Evolutionary conservation across 768 basidiomycete species (phyloP).

Genomic region (Neoboletus subvelutipes): DNA sequence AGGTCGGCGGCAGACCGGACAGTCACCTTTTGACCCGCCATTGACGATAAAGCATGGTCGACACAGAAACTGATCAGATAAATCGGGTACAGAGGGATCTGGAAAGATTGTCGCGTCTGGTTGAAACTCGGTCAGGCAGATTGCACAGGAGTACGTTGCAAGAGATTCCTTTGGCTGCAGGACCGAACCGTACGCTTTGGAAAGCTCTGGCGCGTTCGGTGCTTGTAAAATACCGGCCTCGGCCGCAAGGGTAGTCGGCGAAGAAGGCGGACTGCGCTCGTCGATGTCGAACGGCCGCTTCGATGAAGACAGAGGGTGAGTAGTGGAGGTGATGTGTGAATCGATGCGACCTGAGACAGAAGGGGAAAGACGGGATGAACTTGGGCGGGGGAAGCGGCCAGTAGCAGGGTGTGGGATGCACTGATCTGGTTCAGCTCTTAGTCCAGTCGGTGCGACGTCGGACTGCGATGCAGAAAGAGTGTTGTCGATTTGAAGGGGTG

Average conservation of each 20-base stretch:
- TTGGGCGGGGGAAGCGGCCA: constrained; percentile 53
- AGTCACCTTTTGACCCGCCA: constrained; percentile 77
- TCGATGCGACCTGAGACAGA: constrained; percentile 49
- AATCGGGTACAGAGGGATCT: constrained; percentile 43
- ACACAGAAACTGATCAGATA: constrained; percentile 63
- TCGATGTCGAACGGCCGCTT: constrained; percentile 36
- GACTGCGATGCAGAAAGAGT: constrained; percentile 13
- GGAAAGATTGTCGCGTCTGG: constrained; percentile 89
- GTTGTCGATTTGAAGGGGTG: constrained; percentile 27
- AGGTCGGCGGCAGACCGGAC: constrained; percentile 63
- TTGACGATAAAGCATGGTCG: constrained; percentile 66
- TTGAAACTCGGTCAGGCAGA: constrained; percentile 63
- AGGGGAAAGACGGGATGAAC: constrained; percentile 33
- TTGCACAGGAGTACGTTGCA: constrained; percentile 63
- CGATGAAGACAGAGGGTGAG: constrained; percentile 58
- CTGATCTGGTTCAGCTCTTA: constrained; percentile 6
- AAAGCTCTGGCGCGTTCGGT: constrained; percentile 57
- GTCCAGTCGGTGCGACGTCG: constrained; percentile 6
- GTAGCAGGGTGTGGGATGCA: not conserved
- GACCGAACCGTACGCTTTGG: constrained; percentile 84
- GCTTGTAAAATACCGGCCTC: constrained; percentile 63
- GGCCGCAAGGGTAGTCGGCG: constrained; percentile 47
- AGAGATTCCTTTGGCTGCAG: constrained; percentile 76
- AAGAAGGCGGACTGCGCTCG: constrained; percentile 25
- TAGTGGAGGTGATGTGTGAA: constrained; percentile 56